Conservation (phyloP, 2,329 filamentous ascomycete genomes). For the Parascedosporium putredinis region DNA sequence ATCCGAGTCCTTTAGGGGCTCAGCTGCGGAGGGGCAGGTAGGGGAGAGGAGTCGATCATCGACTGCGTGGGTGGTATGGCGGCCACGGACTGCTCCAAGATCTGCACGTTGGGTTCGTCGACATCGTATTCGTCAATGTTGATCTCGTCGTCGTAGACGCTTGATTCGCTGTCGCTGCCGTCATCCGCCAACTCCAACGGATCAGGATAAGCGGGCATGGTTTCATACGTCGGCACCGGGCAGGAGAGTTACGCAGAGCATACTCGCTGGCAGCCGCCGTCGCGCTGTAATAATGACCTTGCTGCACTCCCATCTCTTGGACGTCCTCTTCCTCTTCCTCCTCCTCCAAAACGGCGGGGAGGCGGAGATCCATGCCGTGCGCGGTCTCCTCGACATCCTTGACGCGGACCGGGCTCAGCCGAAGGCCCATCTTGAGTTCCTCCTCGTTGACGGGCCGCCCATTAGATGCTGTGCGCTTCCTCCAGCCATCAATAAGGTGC, state of each 20-base stretch:
- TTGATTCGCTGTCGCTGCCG: slow-evolving; percentile 28
- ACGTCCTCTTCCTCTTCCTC: slow-evolving; percentile 20
- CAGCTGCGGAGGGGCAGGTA: slow-evolving; percentile 35
- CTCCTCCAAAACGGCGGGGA: slow-evolving; percentile 39
- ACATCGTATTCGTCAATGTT: slow-evolving; percentile 29
- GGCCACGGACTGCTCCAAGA: slow-evolving; percentile 32
- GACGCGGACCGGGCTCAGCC: slow-evolving; percentile 48
- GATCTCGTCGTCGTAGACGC: slow-evolving; percentile 31
- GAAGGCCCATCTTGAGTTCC: slow-evolving; percentile 57
- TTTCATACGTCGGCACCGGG: background rate
- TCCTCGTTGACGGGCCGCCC: slow-evolving; percentile 61
- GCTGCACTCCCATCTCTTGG: slow-evolving; percentile 12
- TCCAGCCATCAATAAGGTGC: slow-evolving; percentile 84
- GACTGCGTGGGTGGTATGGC: slow-evolving; percentile 13
- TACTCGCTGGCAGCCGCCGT: slow-evolving; percentile 8
- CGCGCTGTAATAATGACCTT: too few species aligned
- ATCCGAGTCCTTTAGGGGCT: slow-evolving; percentile 42
- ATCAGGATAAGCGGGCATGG: background rate
- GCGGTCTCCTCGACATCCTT: slow-evolving; percentile 37
- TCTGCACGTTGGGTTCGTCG: slow-evolving; percentile 33
- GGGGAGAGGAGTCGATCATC: slow-evolving; percentile 30
- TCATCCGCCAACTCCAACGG: slow-evolving; percentile 11
- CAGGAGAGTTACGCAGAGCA: background rate
- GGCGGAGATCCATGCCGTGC: slow-evolving; percentile 21
- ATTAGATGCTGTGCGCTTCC: slow-evolving; percentile 63